Conservation (phyloP, 2,329 filamentous ascomycete species). For the Fusarium hostae region DNA sequence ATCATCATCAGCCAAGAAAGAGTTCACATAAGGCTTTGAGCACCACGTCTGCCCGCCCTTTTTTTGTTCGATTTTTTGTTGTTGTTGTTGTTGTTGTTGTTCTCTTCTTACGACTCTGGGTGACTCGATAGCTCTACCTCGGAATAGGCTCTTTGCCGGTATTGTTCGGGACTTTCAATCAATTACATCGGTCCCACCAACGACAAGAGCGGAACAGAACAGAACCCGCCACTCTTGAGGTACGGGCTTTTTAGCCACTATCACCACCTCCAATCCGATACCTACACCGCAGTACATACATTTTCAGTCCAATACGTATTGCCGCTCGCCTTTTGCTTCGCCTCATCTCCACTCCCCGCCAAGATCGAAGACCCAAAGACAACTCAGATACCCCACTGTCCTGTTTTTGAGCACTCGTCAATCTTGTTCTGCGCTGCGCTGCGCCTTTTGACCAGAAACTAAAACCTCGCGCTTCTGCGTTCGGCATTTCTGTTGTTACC, state of each 20-base stretch:
- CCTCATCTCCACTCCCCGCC: constrained; percentile 37
- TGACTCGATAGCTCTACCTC: constrained; percentile 14
- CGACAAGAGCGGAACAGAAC: constrained; percentile 11
- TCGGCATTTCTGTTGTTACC: constrained; percentile 28
- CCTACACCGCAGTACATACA: background rate
- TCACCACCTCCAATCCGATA: constrained; percentile 23
- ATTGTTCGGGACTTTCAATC: constrained; percentile 9
- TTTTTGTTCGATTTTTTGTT: background rate
- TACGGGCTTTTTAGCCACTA: constrained; percentile 29
- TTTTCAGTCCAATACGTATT: constrained; percentile 7
- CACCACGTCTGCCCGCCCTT: background rate
- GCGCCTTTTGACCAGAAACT: constrained; percentile 10
- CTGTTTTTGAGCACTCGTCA: constrained; percentile 27
- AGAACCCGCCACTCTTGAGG: constrained; percentile 22
- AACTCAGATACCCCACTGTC: constrained; percentile 34
- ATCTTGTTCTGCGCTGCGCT: constrained; percentile 24
- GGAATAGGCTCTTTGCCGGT: constrained; percentile 12
- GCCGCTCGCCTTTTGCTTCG: constrained; percentile 22
- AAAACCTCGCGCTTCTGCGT: constrained; percentile 14
- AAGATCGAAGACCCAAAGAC: constrained; percentile 31
- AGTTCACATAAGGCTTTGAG: background rate
- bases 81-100: background rate
- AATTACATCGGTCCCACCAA: constrained; percentile 9
- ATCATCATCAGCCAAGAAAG: constrained; percentile 33
- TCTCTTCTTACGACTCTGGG: constrained; percentile 2